Evolutionary conservation across 345 rosid genomes (phyloP).

Genomic region (Alliaria petiolata): DNA sequence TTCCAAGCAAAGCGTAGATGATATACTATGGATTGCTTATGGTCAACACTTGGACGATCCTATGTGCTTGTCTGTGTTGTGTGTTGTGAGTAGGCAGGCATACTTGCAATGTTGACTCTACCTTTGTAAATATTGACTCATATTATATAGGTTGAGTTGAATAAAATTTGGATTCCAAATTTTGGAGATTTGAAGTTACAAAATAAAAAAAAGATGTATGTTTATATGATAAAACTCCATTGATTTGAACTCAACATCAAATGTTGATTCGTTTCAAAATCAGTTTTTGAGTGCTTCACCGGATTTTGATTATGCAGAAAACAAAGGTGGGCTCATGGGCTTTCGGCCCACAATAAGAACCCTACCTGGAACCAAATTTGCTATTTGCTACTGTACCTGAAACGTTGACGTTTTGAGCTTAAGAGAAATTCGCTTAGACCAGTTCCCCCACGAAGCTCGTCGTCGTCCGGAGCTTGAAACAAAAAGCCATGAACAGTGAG

Average conservation of each 20-base stretch:
- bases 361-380: not conserved
- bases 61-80: not conserved
- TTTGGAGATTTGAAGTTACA: too few relatives aligned
- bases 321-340: not conserved
- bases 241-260: not conserved
- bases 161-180: too few relatives aligned
- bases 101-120: not conserved
- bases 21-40: not conserved
- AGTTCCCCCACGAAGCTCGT: not conserved
- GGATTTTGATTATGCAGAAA: too few relatives aligned
- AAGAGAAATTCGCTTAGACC: not conserved
- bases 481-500: conserved; percentile 22
- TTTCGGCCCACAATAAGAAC: not conserved
- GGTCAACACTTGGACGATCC: not conserved
- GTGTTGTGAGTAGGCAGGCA: not conserved
- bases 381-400: not conserved
- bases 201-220: too few relatives aligned
- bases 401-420: not conserved
- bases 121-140: not conserved
- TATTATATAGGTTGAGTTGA: too few relatives aligned
- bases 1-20: conserved; percentile 67
- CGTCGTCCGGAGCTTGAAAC: conserved; percentile 6
- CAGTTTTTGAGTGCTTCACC: not conserved
- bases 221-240: too few relatives aligned
- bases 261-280: not conserved